Base-by-base conservation (phyloP, 2,329 filamentous ascomycete genomes). In the Chaetomium globosum region DNA sequence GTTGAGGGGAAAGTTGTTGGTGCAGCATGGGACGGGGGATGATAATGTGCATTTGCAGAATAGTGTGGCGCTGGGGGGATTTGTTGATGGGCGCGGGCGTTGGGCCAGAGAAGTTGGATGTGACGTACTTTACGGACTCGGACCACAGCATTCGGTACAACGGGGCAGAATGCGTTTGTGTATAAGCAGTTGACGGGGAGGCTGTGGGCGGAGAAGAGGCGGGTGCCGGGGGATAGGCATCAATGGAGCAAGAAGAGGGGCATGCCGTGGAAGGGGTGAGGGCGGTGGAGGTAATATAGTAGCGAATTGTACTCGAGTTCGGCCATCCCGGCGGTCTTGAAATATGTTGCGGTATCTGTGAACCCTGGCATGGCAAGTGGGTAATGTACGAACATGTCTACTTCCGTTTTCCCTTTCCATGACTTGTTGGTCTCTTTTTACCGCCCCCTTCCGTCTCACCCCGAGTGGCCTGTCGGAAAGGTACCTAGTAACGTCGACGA, bases 11-110 rank as follows among this genome's bases (percentile, higher is more conserved):
- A 81, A 83, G 2, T 85, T 89, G 67, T 77, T 86, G 5, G 80
- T 91, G 52, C 82, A 87, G 66, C 88, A 91, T 71, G 88, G 88
- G 0, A 85, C 85, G 0, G 87, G 87, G 0, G 88, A 91, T 68
- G 88, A 90, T 70, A 91, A 91, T 59, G 88, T 90, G 16, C 88
- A 91, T 72, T 90, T 88, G 73, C 87, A 90, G 76, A 85, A 91
- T 67, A 72, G 83, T 0, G 87, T 87, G 0, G 86, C 83, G 0
- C 74, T 91, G 39, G 77, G 87, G 87, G 0, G 87, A 91, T 70
- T 74, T 87, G 26, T 75, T 91, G 0, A 84, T 90, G 36, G 81
- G 82, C 0, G 82, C 76, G 0, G 83, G 83, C 0, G 85, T 90
- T 0, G 81, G 82, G 0, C 85, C 87, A 0, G 78, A 82, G 64